Conservation (phyloP, 208 protist species). For the Trichomonas vaginalis region DNA sequence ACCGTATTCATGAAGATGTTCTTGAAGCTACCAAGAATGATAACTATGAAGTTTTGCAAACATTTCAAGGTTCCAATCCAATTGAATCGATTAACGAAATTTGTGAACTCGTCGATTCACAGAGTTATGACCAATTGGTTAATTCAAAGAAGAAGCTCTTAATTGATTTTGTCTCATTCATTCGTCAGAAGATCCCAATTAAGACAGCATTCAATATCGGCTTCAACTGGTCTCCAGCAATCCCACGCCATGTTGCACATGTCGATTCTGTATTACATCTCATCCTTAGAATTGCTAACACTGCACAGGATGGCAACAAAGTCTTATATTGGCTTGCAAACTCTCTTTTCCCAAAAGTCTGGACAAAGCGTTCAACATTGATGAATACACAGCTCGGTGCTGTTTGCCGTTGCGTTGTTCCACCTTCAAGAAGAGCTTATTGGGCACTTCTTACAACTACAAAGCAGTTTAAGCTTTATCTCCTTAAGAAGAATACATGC, state of each 20-base stretch:
- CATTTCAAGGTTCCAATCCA: neutral
- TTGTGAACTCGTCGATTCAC: neutral
- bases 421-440: neutral
- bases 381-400: neutral
- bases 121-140: neutral
- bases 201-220: neutral
- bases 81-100: neutral
- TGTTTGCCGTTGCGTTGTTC: neutral
- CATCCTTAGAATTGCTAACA: neutral
- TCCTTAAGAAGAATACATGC: neutral
- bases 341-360: neutral
- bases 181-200: neutral
- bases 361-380: neutral
- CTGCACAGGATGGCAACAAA: neutral
- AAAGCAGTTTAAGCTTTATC: neutral
- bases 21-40: neutral
- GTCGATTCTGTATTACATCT: neutral
- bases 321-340: neutral
- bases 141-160: neutral
- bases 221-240: neutral
- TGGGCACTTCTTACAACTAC: neutral
- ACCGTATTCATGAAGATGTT: neutral
- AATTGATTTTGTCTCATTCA: neutral
- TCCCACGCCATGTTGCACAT: neutral
- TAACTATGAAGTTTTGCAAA: neutral